Base-by-base conservation (phyloP, 169 alveolate genomes). In the Eimeria zaria region DNA sequence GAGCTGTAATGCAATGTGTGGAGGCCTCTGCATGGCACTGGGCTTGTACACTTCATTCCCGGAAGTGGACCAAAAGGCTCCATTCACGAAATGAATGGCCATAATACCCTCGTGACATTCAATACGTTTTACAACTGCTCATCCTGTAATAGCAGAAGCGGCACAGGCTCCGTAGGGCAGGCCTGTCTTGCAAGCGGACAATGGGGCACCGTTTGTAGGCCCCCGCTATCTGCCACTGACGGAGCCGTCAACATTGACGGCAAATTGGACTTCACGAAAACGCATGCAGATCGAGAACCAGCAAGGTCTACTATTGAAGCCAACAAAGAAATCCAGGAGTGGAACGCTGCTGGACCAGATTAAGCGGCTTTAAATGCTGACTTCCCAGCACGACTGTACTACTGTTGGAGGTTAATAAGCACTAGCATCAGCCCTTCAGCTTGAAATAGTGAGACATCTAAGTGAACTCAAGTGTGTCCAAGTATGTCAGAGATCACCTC, bases 401-500 rank as follows among this genome's bases (percentile, higher is more conserved):
- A 1, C 16, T 18, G 33, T 20, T 73, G 51, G 18, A 36, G 83
- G 83, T 2, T 73, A n/a, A 12, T 67, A n/a, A 30, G 46, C 24
- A 73, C 4, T 33, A 73, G 16, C 55, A 39, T 18, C n/a, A 27
- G 16, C 44, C 74, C n/a, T 6, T n/a, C 74, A 16, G 33, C 30
- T 41, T 39, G 33, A 39, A 36, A 2, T 73, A 73, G 83, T 36
- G 83, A 16, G 53, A 73, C 0, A 2, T 16, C 18, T 16, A 9
- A 73, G 16, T 16, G 83, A 18, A 12, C 51, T 16, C 91, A 30
- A 33, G 53, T 44, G 18, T 18, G 73, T 53, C 71, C 41, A n/a
- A 16, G 71, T 11, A 41, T 33, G 53, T 18, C 16, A 55, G 33
- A 46, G 33, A 69, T 87, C 64, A 87, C 93, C 80, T 87, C 93